A percentile compares a stretch with the other conserved stretches of the same genome.
Conservation (phyloP, 306 rosid species). For the Lablab purpureus region DNA sequence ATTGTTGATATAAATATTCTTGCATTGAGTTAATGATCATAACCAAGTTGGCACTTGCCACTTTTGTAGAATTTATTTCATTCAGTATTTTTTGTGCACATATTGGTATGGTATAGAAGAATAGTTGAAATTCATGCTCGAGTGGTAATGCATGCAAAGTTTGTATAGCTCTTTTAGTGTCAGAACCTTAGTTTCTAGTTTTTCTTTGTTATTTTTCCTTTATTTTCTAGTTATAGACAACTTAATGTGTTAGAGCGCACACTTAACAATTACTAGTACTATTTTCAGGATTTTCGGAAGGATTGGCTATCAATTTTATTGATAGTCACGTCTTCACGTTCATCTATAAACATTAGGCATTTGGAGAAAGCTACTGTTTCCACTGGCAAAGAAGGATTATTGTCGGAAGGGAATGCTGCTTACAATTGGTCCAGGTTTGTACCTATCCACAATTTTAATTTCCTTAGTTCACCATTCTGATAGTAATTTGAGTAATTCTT, state of each 20-base stretch:
- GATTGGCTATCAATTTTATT: conserved; percentile 92
- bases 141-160: conserved; percentile 31
- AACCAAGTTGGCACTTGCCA: conserved; percentile 34
- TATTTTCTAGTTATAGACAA: conserved; percentile 8
- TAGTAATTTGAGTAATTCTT: conserved; percentile 32
- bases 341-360: conserved; percentile 95
- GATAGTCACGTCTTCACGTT: conserved; percentile 94
- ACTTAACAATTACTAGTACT: conserved; percentile 11
- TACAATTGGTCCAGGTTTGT: conserved; percentile 97
- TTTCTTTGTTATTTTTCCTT: conserved; percentile 7
- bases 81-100: conserved; percentile 22
- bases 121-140: conserved; percentile 34
- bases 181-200: conserved; percentile 33
- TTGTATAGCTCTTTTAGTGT: conserved; percentile 33
- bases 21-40: conserved; percentile 17
- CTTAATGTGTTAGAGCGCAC: neutral
- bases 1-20: conserved; percentile 19
- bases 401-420: conserved; percentile 96
- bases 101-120: conserved; percentile 33
- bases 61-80: conserved; percentile 28
- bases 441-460: conserved; percentile 43
- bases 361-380: conserved; percentile 99
- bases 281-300: conserved; percentile 85
- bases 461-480: conserved; percentile 20
- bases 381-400: conserved; percentile 95